phyloP scores from a whole-genome alignment of 257 asterid species.

The Lycium barbarum region DNA sequence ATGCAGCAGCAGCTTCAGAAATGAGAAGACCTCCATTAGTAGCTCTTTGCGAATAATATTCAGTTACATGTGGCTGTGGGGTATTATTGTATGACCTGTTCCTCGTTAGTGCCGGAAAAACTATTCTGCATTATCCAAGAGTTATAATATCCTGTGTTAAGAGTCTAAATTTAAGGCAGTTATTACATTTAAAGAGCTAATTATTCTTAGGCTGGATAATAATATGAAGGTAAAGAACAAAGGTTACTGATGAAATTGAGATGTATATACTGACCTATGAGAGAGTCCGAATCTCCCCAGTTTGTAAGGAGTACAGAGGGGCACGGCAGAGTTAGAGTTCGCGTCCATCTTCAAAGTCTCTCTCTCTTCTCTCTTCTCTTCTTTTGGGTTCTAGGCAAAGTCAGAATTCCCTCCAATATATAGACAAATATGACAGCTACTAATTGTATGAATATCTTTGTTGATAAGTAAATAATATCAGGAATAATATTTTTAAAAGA shows the following conservation, averaged over 20 bases:
- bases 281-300: background rate
- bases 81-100: conserved; percentile 38
- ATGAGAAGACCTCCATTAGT: conserved; percentile 48
- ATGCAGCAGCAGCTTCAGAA: conserved; percentile 50
- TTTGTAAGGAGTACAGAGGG: conserved; percentile 10
- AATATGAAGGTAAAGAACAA: background rate
- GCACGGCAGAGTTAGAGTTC: background rate
- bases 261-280: background rate
- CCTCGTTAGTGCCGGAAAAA: conserved; percentile 48
- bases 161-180: background rate
- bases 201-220: no score
- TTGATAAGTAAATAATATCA: no score
- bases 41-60: conserved; percentile 47
- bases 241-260: background rate
- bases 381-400: background rate
- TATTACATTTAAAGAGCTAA: background rate
- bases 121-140: conserved; percentile 38
- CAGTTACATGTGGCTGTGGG: conserved; percentile 45
- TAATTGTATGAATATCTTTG: no score
- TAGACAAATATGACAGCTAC: background rate
- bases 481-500: no score
- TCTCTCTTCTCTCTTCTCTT: background rate
- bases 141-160: background rate
- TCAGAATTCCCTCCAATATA: background rate
- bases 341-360: conserved; percentile 8